These are phyloP conservation scores for Zygoascus bituminiphila DNA, from an alignment of 805 yeast genomes.

Conservation along the genomic window DNA sequence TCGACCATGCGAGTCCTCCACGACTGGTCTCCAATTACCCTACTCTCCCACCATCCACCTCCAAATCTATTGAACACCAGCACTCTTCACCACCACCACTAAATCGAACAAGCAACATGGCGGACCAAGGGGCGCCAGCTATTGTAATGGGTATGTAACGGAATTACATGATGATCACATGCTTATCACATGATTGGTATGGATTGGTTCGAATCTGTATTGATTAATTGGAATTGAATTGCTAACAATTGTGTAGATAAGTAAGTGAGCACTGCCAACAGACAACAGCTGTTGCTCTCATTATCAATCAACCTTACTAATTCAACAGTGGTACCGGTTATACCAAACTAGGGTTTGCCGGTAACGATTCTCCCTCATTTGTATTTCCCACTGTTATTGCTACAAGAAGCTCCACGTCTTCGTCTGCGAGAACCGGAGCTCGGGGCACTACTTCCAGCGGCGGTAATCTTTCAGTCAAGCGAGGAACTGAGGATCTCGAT, in stretches of 20 bases:
- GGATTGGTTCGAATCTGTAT: not conserved
- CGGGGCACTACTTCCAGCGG: constrained; percentile 24
- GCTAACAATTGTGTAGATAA: constrained; percentile 22
- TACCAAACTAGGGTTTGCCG: constrained; percentile 96
- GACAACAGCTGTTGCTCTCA: not conserved
- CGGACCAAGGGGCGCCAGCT: constrained; percentile 48
- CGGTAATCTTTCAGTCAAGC: constrained; percentile 49
- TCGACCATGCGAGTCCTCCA: too few relatives aligned
- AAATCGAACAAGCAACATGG: constrained; percentile 15
- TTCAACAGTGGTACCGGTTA: constrained; percentile 96
- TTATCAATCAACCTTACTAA: constrained; percentile 9
- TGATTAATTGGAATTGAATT: not conserved
- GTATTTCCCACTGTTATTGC: constrained; percentile 96
- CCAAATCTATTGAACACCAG: too few relatives aligned
- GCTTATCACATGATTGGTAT: too few relatives aligned
- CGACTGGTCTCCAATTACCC: too few relatives aligned
- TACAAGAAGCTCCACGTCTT: constrained; percentile 37
- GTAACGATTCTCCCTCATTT: constrained; percentile 95
- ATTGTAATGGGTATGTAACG: constrained; percentile 82
- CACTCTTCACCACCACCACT: too few relatives aligned
- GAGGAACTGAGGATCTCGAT: constrained; percentile 91
- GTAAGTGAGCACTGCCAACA: constrained; percentile 18
- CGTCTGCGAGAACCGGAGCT: constrained; percentile 35
- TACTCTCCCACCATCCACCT: too few relatives aligned
- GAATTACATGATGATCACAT: too few relatives aligned